Evolutionary conservation across 495 filamentous ascomycete species (phyloP), one percentile per base, ranked within the genome.

Genomic region (Podospora pseudopauciseta): DNA sequence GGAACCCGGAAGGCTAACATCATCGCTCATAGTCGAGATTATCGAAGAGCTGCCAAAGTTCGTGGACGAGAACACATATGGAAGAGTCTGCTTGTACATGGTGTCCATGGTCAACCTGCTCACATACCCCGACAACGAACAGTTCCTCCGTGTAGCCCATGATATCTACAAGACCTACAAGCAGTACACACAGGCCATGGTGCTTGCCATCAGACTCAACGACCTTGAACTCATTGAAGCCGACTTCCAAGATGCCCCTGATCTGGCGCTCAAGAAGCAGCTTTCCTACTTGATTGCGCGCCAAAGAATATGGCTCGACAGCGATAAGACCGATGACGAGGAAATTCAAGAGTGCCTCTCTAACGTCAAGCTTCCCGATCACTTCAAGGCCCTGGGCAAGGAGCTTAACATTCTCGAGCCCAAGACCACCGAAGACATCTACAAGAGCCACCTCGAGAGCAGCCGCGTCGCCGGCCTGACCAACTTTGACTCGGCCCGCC

Each of bases 381-480:
- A 98, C 79, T 99, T 97, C 85, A 96, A 97, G 79, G 86, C 89
- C 7, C 83, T 99, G 23, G 95, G 88, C 55, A 97, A 97, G 79
- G 95, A 98, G 74, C 86, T 99, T 64, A 98, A 98, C 75, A 95
- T 98, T 58, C 83, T 99, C 49, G 95, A 98, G 60, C 95, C 95
- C 19, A 97, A 97, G 80, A 94, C 92, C 67, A 93, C 94, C 4
- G 95, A 99, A 80, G 95, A 99, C 75, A 99, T 99, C 72, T 99
- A 99, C 85, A 99, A 99, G 84, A 96, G 92, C 67, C 96, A 99
- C 78, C 85, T 99, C 18, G 95, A 99, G 78, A 97, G 91, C 82
- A 95, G 89, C 68, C 87, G 95, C 60, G 93, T 93, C 60, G 91
- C 92, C 27, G 94, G 94, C 27, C 83, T 96, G 77, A 97, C 93